A percentile compares a stretch with the other conserved stretches of the same genome.
Conservation (phyloP, 1,139 yeast species). For the Hanseniaspora uvarum region DNA sequence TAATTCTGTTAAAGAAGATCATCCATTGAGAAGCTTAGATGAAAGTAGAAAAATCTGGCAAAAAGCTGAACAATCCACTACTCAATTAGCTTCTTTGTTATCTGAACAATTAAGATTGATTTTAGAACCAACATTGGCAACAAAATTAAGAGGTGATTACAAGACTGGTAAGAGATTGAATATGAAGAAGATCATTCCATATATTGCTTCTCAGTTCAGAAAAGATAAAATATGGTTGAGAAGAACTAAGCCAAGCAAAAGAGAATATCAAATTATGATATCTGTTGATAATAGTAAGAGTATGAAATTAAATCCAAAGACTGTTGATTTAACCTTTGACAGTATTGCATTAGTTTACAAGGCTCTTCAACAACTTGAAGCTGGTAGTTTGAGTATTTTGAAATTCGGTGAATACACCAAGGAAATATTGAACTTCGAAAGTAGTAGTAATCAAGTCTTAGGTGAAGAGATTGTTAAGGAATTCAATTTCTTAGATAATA, state of each 20-base stretch:
- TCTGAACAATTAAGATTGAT: constrained; percentile 90
- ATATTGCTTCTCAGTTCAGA: constrained; percentile 93
- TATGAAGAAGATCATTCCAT: constrained; percentile 95
- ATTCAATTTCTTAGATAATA: constrained; percentile 83
- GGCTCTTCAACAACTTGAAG: constrained; percentile 85
- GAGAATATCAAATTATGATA: constrained; percentile 95
- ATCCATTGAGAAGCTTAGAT: constrained; percentile 46
- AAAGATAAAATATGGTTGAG: constrained; percentile 98
- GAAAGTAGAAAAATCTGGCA: constrained; percentile 75
- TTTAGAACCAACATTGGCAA: constrained; percentile 89
- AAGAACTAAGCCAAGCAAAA: constrained; percentile 92
- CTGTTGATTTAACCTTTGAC: constrained; percentile 85
- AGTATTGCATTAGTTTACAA: constrained; percentile 89
- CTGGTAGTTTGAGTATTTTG: constrained; percentile 85
- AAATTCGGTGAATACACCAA: constrained; percentile 79
- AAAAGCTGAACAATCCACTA: constrained; percentile 69
- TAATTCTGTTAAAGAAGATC: constrained; percentile 25
- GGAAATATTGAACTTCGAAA: constrained; percentile 82
- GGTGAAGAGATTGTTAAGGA: constrained; percentile 79
- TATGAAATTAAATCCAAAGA: constrained; percentile 77
- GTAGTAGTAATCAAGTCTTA: constrained; percentile 69
- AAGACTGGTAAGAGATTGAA: constrained; percentile 94
- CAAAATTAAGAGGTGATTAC: constrained; percentile 88
- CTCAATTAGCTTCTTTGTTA: constrained; percentile 74
- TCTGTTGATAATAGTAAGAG: constrained; percentile 96